A percentile compares a stretch with the other conserved stretches of the same genome.
Evolutionary conservation across 2,329 filamentous ascomycete genomes (phyloP).

Genomic region (Parascedosporium putredinis): DNA sequence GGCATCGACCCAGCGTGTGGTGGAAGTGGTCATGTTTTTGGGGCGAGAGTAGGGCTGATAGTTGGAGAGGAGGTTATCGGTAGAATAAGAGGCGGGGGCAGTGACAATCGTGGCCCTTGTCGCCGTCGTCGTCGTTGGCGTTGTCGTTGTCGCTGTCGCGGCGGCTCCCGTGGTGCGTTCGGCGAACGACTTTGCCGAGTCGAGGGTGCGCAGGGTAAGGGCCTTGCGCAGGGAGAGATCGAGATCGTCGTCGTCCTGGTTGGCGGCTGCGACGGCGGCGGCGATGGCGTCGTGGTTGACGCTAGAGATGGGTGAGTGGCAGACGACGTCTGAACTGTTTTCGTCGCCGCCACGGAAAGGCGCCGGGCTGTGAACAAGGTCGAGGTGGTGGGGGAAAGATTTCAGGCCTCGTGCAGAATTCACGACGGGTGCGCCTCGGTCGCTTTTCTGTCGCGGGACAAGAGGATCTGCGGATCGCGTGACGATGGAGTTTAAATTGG

Average conservation of each 20-base stretch:
- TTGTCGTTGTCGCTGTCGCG: no score
- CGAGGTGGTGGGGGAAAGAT: no score
- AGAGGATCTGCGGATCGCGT: slow-evolving; percentile 5
- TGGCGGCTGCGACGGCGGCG: no score
- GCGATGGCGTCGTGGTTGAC: no score
- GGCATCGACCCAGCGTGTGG: slow-evolving; percentile 6
- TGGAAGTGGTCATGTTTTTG: neutral
- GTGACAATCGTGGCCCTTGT: no score
- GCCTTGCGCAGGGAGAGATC: neutral
- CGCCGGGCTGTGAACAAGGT: neutral
- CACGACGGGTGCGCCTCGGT: no score
- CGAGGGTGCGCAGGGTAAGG: neutral
- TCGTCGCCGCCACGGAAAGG: neutral
- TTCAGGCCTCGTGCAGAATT: no score
- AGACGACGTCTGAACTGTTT: neutral
- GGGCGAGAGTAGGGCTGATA: neutral
- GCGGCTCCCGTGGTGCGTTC: neutral
- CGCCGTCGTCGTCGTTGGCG: no score
- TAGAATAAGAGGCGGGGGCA: no score
- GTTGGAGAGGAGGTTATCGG: neutral
- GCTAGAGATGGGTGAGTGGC: no score
- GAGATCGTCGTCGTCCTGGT: neutral
- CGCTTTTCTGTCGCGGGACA: no score
- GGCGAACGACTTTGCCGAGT: slow-evolving; percentile 7
- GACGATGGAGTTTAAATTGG: neutral